phyloP scores from a whole-genome alignment of 2,329 filamentous ascomycete genomes.

The Hypocreales sp. region DNA sequence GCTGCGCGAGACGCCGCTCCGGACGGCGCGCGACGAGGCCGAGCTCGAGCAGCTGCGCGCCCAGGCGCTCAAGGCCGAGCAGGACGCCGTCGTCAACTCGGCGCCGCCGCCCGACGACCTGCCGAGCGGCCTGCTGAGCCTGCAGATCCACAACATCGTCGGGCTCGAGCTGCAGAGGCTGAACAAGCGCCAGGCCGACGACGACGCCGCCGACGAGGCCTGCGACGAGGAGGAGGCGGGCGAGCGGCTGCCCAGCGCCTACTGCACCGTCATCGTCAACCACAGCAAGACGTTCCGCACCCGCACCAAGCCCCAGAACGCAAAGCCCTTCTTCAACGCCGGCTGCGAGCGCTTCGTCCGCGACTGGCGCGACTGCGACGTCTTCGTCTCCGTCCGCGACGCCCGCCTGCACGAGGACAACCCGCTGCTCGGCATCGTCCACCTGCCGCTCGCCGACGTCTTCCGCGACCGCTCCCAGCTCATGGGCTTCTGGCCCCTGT shows the following conservation, averaged over 20 bases:
- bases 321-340: conserved; percentile 66
- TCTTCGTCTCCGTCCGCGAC: conserved; percentile 54
- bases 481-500: conserved; percentile 49
- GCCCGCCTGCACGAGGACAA: conserved; percentile 54
- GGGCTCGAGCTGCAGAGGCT: conserved; percentile 46
- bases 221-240: conserved; percentile 43
- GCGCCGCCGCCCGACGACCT: conserved; percentile 47
- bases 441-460: conserved; percentile 46
- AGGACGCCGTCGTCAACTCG: conserved; percentile 51
- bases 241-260: conserved; percentile 51
- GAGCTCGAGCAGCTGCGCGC: conserved; percentile 54
- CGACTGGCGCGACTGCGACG: conserved; percentile 51
- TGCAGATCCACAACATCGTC: conserved; percentile 60
- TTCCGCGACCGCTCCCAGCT: conserved; percentile 49
- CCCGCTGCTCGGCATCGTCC: conserved; percentile 53
- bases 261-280: conserved; percentile 60
- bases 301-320: conserved; percentile 62
- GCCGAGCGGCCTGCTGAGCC: conserved; percentile 50
- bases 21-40: conserved; percentile 32
- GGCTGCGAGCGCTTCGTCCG: conserved; percentile 57
- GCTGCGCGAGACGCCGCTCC: conserved; percentile 42
- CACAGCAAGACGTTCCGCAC: conserved; percentile 56
- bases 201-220: conserved; percentile 29
- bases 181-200: conserved; percentile 36
- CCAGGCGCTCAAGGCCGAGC: conserved; percentile 45